Percentiles rank a stretch among this genome's conserved stretches.
Evolutionary conservation across 228 moss, liverwort and hornwort species (phyloP).

Genomic region (Sphagnum fallax): DNA sequence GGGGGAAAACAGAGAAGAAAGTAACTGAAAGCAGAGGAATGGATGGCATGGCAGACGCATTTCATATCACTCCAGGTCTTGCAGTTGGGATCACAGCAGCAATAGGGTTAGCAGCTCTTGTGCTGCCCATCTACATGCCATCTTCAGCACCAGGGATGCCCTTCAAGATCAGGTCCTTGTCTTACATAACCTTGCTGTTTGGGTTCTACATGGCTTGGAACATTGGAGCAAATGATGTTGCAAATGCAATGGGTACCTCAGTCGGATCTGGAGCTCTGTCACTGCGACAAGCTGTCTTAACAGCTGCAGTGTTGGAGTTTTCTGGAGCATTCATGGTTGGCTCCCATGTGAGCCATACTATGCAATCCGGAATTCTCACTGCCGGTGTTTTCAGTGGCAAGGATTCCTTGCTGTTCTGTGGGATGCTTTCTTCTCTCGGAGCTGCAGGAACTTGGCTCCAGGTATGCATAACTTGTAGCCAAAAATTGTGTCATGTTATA

Average conservation of each 20-base stretch:
- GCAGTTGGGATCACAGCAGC: conserved; percentile 59
- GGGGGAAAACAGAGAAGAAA: not conserved
- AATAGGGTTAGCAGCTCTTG: conserved; percentile 57
- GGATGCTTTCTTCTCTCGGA: conserved; percentile 88
- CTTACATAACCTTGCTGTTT: conserved; percentile 70
- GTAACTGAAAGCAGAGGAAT: conserved; percentile 22
- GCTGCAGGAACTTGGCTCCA: conserved; percentile 98
- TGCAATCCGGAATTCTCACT: conserved; percentile 85
- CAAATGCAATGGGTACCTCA: conserved; percentile 96
- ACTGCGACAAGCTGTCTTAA: conserved; percentile 82
- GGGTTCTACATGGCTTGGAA: conserved; percentile 99
- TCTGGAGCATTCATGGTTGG: conserved; percentile 77
- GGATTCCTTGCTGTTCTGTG: conserved; percentile 67
- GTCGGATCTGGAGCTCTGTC: conserved; percentile 92
- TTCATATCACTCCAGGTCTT: conserved; percentile 62
- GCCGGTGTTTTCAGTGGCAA: conserved; percentile 67
- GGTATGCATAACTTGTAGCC: conserved; percentile 23
- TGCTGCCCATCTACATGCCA: conserved; percentile 66
- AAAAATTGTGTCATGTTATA: not conserved
- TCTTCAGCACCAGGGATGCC: conserved; percentile 60
- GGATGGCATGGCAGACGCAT: conserved; percentile 82
- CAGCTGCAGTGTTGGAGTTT: conserved; percentile 82
- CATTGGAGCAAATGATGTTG: conserved; percentile 94
- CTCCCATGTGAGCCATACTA: conserved; percentile 93
- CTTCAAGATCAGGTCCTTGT: conserved; percentile 45